These are phyloP conservation scores for Cymbidium sinense DNA, from an alignment of 106 monocot genomes.

Conservation along the genomic window DNA sequence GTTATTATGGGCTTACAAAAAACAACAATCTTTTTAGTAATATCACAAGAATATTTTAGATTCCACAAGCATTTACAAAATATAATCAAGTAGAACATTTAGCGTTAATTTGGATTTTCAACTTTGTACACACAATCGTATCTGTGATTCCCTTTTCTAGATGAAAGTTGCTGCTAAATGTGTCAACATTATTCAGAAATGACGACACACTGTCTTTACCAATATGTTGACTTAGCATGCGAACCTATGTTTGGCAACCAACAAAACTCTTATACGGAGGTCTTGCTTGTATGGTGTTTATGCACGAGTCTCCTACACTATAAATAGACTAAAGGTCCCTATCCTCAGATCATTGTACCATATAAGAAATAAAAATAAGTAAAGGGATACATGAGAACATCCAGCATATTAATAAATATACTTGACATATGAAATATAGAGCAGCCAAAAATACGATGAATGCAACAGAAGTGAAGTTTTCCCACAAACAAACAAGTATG, in stretches of 20 bases:
- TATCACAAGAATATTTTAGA: neutral
- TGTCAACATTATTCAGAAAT: neutral
- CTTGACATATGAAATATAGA: neutral
- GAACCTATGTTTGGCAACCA: neutral
- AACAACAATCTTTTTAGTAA: neutral
- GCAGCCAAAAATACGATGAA: neutral
- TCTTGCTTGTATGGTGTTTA: neutral
- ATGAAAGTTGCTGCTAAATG: neutral
- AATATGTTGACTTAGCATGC: neutral
- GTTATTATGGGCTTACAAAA: neutral
- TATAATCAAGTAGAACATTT: neutral
- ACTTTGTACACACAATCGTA: neutral
- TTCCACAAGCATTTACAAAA: neutral
- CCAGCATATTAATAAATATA: neutral
- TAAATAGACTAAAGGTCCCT: neutral
- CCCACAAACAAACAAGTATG: too few relatives aligned
- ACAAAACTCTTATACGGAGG: neutral
- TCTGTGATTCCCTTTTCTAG: neutral
- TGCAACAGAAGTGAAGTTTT: neutral
- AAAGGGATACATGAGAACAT: neutral
- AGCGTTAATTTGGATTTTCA: neutral
- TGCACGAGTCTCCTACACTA: neutral
- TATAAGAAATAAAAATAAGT: neutral
- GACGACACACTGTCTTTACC: neutral
- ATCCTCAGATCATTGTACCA: too few relatives aligned